Evolutionary conservation across 352 stramenopile species (phyloP), one percentile per base, ranked within the genome.

Genomic region (Aphanomyces cochlioides): DNA sequence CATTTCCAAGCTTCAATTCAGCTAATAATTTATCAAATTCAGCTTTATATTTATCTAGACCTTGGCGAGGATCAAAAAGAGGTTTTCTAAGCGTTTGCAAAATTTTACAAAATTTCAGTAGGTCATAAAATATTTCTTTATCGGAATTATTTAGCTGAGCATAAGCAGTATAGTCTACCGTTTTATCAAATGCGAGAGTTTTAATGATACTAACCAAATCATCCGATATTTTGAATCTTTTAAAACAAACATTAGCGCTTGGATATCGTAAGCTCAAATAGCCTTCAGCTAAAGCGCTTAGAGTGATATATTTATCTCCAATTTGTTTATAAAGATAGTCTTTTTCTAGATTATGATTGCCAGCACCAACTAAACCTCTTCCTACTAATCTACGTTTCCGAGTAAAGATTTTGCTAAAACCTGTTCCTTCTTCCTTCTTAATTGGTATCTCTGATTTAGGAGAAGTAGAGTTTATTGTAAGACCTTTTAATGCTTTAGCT

Each of bases 251-350:
- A n/a, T 50, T 50, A n/a, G 10, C 43, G 43, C 43, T 50, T n/a
- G 43, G 43, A n/a, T 50, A 50, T n/a, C 17, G 10, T 50, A 50
- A 12, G 28, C 28, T 28, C 28, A 28, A 28, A 28, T 28, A 28
- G 28, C 28, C 28, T 28, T 28, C 28, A 28, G 28, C 28, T 28
- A 28, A 28, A 28, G 43, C 10, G 10, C 17, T 50, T 12, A 50
- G 43, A n/a, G 10, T 12, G 28, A 50, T 50, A n/a, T n/a, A 50
- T 2, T 50, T 50, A 50, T 50, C 43, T n/a, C 43, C 43, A 12
- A 50, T 50, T n/a, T 12, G 43, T 50, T n/a, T 12, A 50, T 50
- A 50, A 50, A 50, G 43, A 50, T 50, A 50, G 10, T 50, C 43
- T n/a, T 50, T 50, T 28, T 28, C 28, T 28, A 28, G 28, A 28